Evolutionary conservation across 1,139 yeast genomes (phyloP), one percentile per base, ranked within the genome.

Genomic region (Candida neerlandica): DNA sequence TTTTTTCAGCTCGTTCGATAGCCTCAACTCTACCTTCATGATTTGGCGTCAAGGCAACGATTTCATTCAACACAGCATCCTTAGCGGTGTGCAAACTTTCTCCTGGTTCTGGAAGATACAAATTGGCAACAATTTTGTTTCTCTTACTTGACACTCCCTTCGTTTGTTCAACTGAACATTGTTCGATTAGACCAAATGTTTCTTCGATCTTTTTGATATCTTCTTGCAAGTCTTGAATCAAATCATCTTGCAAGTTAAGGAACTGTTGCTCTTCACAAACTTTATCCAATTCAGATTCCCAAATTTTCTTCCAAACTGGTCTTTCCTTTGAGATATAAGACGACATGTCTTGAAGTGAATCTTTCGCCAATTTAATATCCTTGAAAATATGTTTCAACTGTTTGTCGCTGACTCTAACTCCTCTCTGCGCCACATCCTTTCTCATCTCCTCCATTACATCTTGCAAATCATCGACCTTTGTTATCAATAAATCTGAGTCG

Each of bases 231-330:
- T 94, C 96, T 34, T 77, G 80, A 4, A 92, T 82, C 53, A 94
- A 78, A 55, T 89, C 96, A 59, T 89, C 97, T 65, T 94, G 98
- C 30, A 91, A 77, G 54, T 89, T 88, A 69, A 92, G 83, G 63
- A 90, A 90, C 58, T 92, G 96, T 65, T 94, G 98, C 61, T 92
- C 97, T 58, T 90, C 96, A 54, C 96, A 88, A 19, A 94, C 95
- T 42, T 86, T 85, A 56, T 90, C 96, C 52, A 94, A 77, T 61
- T 92, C 97, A 5, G 86, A 75, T 64, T 92, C 97, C 98, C 99
- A 94, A 26, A 90, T 85, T 58, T 82, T 84, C 63, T 90, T 89
- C 97, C 98, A 91, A 37, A 84, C 84, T 4, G 91, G 85, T 57
- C 87, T 87, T 61, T 91, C 98, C 11, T 74, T 75, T 1, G 68